A percentile compares a stretch with the other conserved stretches of the same genome.
phyloP scores from a whole-genome alignment of 1,284 basidiomycete genomes.

The Pterulicium gracile region DNA sequence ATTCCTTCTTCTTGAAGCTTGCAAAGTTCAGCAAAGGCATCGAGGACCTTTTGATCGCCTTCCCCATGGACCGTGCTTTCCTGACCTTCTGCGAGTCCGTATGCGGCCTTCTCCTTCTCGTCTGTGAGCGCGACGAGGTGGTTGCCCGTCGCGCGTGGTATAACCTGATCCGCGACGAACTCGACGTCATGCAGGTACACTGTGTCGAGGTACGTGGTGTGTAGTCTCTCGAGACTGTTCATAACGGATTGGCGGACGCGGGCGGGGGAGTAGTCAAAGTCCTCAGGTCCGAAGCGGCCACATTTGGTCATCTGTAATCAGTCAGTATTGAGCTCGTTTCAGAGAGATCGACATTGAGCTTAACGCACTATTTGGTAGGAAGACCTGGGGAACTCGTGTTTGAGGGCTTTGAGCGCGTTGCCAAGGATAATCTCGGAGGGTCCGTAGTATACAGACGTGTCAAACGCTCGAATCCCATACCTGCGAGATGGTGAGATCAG shows the following conservation, averaged over 20 bases:
- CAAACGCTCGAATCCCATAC: conserved; percentile 86
- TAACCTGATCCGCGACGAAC: conserved; percentile 59
- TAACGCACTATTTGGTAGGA: conserved; percentile 64
- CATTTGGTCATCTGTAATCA: conserved; percentile 93
- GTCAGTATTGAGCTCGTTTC: too few species aligned
- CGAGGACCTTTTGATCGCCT: conserved; percentile 75
- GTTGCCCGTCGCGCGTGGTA: conserved; percentile 40
- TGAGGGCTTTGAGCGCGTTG: conserved; percentile 53
- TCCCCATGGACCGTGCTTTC: conserved; percentile 55
- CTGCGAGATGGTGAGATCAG: conserved; percentile 26
- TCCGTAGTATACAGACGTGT: conserved; percentile 86
- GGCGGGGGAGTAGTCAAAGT: conserved; percentile 75
- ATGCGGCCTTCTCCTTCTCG: conserved; percentile 40
- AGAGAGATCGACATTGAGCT: too few species aligned
- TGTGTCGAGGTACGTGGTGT: conserved; percentile 75
- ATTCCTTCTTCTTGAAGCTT: conserved; percentile 73
- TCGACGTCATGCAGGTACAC: conserved; percentile 93
- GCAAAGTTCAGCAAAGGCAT: conserved; percentile 63
- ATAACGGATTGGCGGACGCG: conserved; percentile 63
- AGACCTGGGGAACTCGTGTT: conserved; percentile 65
- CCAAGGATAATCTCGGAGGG: conserved; percentile 87
- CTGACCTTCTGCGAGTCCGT: conserved; percentile 51
- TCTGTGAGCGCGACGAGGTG: conserved; percentile 42
- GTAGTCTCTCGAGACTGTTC: conserved; percentile 63
- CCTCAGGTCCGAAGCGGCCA: conserved; percentile 69